A percentile compares a stretch with the other conserved stretches of the same genome.
These are phyloP conservation scores for Amanita inopinata DNA, from an alignment of 768 basidiomycete genomes.

Conservation along the genomic window DNA sequence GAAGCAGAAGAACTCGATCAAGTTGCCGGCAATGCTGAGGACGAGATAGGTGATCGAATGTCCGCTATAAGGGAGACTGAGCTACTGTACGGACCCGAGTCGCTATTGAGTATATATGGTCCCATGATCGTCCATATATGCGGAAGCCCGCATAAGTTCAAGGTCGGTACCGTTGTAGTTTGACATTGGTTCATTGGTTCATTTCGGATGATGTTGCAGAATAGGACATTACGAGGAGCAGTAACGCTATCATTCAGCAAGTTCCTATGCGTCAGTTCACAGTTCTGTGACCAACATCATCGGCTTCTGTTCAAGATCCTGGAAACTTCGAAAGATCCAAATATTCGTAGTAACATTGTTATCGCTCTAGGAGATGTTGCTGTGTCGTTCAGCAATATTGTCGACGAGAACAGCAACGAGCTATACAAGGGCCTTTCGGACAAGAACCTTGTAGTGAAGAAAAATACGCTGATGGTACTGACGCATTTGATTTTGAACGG, in stretches of 20 bases:
- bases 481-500: slow-evolving; percentile 96
- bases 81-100: slow-evolving; percentile 73
- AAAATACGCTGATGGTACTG: slow-evolving; percentile 98
- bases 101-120: slow-evolving; percentile 77
- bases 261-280: slow-evolving; percentile 89
- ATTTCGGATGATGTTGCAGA: slow-evolving; percentile 48
- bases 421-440: slow-evolving; percentile 93
- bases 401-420: slow-evolving; percentile 95
- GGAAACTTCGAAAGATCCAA: slow-evolving; percentile 82
- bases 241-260: slow-evolving; percentile 89
- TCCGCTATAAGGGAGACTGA: slow-evolving; percentile 78
- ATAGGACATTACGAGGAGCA: slow-evolving; percentile 74
- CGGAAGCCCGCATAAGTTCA: slow-evolving; percentile 84
- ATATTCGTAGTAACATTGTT: slow-evolving; percentile 91
- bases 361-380: slow-evolving; percentile 97
- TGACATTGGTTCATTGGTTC: slow-evolving; percentile 7
- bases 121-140: slow-evolving; percentile 88
- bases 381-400: slow-evolving; percentile 93
- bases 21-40: slow-evolving; percentile 95
- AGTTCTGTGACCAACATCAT: slow-evolving; percentile 89
- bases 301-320: slow-evolving; percentile 87
- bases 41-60: slow-evolving; percentile 94
- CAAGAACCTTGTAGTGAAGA: slow-evolving; percentile 82
- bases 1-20: slow-evolving; percentile 88
- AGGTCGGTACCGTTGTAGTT: slow-evolving; percentile 37